Conservation (phyloP, 306 rosid species). For the Quercus parvula region DNA sequence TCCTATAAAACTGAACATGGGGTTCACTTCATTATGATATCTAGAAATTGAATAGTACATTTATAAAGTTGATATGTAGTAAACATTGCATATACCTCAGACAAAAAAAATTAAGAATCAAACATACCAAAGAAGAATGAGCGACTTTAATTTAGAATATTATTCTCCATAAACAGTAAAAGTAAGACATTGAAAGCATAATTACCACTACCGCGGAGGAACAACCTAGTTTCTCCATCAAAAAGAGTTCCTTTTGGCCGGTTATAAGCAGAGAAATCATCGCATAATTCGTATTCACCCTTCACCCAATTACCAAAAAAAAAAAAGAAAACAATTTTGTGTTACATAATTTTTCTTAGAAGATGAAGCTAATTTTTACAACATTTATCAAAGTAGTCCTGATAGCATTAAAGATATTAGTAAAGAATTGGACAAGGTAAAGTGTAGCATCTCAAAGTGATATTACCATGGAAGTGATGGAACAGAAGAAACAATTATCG, state of each 20-base stretch:
- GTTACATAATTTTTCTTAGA: not conserved
- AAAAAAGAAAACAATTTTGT: not conserved
- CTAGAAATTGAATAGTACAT: not conserved
- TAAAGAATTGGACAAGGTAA: constrained; percentile 6
- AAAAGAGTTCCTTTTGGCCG: constrained; percentile 94
- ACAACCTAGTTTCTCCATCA: constrained; percentile 89
- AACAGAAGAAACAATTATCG: constrained; percentile 70
- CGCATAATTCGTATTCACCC: constrained; percentile 97
- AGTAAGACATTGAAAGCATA: too few species aligned
- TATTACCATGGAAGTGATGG: constrained; percentile 57
- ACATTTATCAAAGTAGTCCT: constrained; percentile 8
- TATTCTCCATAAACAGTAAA: too few species aligned
- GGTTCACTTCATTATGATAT: not conserved
- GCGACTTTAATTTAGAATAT: too few species aligned
- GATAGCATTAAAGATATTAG: constrained; percentile 14
- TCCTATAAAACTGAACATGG: not conserved
- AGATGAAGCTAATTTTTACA: not conserved
- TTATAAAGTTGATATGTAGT: not conserved
- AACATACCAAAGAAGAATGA: not conserved
- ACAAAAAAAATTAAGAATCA: not conserved
- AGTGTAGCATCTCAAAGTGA: not conserved
- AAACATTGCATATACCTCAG: not conserved
- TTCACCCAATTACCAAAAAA: constrained; percentile 21
- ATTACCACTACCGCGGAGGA: constrained; percentile 37
- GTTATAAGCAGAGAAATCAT: constrained; percentile 82